A percentile compares a stretch with the other conserved stretches of the same genome.
phyloP scores from a whole-genome alignment of 306 rosid species.

The Ziziphus jujuba region DNA sequence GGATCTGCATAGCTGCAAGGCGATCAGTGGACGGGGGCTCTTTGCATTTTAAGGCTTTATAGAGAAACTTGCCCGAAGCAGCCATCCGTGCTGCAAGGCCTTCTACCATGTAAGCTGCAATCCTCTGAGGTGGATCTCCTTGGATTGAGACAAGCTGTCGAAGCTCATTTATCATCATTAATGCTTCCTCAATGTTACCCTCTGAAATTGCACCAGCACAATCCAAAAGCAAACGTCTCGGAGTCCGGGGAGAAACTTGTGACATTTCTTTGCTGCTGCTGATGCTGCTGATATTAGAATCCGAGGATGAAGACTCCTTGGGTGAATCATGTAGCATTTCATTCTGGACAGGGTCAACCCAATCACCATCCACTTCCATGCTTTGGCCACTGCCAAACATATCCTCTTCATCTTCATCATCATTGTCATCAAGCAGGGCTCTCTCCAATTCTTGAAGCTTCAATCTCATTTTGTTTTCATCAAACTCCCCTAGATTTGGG shows the following conservation, averaged over 20 bases:
- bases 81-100: conserved; percentile 93
- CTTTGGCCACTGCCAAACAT: conserved; percentile 39
- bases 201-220: conserved; percentile 81
- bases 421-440: conserved; percentile 71
- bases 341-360: conserved; percentile 59
- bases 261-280: conserved; percentile 58
- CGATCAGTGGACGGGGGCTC: conserved; percentile 94
- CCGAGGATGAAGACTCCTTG: conserved; percentile 68
- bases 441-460: conserved; percentile 89
- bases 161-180: conserved; percentile 63
- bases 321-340: conserved; percentile 60
- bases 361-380: conserved; percentile 87
- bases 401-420: conserved; percentile 51
- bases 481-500: conserved; percentile 45
- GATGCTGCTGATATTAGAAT: conserved; percentile 59
- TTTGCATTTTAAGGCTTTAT: conserved; percentile 83
- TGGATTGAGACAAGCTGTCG: conserved; percentile 80
- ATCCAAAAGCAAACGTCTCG: conserved; percentile 65
- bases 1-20: conserved; percentile 94
- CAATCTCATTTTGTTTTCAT: conserved; percentile 58
- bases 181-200: conserved; percentile 59
- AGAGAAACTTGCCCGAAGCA: conserved; percentile 68
- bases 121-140: conserved; percentile 95
- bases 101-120: conserved; percentile 98
- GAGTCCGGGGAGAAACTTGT: conserved; percentile 42